Evolutionary conservation across 345 rosid species (phyloP).

Genomic region (Rhizophora mangle): DNA sequence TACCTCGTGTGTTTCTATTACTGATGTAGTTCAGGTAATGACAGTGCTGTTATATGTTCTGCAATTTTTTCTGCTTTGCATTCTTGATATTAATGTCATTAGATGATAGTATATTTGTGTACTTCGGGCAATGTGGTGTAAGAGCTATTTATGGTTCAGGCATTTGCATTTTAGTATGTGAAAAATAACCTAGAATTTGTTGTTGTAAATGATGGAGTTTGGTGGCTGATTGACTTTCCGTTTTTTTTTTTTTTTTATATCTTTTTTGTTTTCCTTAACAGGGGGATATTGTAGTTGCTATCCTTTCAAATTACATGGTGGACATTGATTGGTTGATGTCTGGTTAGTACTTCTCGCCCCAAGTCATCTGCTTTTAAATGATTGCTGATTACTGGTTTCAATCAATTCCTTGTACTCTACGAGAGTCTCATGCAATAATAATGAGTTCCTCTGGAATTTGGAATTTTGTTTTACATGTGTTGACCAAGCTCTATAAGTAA

Average conservation of each 20-base stretch:
- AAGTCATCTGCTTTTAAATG: background rate
- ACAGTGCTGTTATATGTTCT: background rate
- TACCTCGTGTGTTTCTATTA: conserved; percentile 77
- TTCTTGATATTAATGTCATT: background rate
- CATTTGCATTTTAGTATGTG: too few relatives aligned
- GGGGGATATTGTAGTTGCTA: conserved; percentile 73
- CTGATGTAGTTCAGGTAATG: conserved; percentile 75
- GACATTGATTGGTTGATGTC: conserved; percentile 82
- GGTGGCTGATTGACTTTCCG: background rate
- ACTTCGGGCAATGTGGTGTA: too few relatives aligned
- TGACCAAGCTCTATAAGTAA: background rate
- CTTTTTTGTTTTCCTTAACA: conserved; percentile 21
- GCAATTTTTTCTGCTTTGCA: background rate
- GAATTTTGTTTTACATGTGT: background rate
- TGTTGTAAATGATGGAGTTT: background rate
- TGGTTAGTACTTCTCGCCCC: conserved; percentile 31
- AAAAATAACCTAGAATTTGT: too few relatives aligned
- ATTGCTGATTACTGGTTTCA: too few relatives aligned
- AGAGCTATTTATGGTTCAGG: too few relatives aligned
- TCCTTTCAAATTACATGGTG: conserved; percentile 92
- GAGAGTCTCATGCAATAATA: background rate
- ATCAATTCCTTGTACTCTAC: background rate
- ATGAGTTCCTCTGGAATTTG: background rate
- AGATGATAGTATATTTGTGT: too few relatives aligned
- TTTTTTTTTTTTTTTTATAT: background rate